Base-by-base conservation (phyloP, 176 grass and related monocot genomes). In the Elaeis guineensis region DNA sequence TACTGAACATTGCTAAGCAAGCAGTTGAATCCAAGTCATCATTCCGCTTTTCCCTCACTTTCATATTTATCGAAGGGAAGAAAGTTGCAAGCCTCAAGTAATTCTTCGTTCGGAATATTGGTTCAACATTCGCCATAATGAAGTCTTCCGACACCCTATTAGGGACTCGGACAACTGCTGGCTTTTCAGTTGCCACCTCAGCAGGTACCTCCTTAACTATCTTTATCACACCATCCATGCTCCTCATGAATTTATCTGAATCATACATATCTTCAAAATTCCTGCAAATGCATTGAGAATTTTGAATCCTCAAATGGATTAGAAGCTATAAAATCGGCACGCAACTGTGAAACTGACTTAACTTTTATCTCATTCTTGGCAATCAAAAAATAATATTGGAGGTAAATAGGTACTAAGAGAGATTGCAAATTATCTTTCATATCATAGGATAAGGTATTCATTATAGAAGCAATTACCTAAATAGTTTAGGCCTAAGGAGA, bases 241-340 rank as follows among this genome's bases (percentile, higher is more conserved):
- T 91, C 57, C 30, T 75, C 21, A 54, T 65, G 19, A 97, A 97
- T 72, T 88, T 91, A 57, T 85, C 69, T 14, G 65, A 65, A 71
- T 91, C 76, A 39, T 97, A 97, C 81, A 97, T 80, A 30, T 97
- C 78, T 63, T 85, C 44, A 63, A 97, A 97, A 72, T 90, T 89
- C 65, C 92, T 97, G 83, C 54, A 70, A 35, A 55, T 57, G 22
- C 32, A 79, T 54, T 14, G 30, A 57, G 25, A 78, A 65, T 20
- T 61, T 55, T 71, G 54, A 71, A 55, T 66, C 49, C 4, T 64
- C 25, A 4, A 68, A 51, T 18, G 26, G 58, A 44, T 44, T 44
- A 44, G 8, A 44, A 44, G 35, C 35, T 2, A 44, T 44, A 9
- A 44, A 44, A 44, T 30, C 35, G 12, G 11, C 35, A 9, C 0